Conservation (phyloP, 2,329 filamentous ascomycete genomes). For the Epichloe gansuensis region DNA sequence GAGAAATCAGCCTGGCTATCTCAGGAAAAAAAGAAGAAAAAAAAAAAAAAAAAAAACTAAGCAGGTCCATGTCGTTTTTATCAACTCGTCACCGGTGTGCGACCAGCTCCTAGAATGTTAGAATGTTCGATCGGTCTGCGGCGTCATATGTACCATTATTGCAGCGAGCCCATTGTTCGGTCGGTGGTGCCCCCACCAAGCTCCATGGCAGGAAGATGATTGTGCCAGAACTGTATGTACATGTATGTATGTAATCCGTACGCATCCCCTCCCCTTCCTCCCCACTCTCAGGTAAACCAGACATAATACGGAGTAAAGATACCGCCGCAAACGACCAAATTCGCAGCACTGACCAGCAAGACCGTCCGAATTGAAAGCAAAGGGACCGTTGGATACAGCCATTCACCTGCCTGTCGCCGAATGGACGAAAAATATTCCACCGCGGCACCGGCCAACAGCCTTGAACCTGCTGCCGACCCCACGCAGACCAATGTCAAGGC, state of each 20-base stretch:
- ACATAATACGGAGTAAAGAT: not conserved
- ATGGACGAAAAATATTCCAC: slow-evolving; percentile 9
- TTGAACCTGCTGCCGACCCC: slow-evolving; percentile 7
- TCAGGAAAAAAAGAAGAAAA: too few relatives aligned
- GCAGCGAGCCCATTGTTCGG: too few relatives aligned
- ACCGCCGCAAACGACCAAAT: not conserved
- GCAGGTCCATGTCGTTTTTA: too few relatives aligned
- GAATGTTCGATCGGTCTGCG: not conserved
- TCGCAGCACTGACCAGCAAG: not conserved
- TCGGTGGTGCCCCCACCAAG: not conserved
- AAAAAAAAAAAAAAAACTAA: too few relatives aligned
- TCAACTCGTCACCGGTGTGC: too few relatives aligned
- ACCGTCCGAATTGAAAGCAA: not conserved
- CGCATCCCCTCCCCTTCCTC: too few relatives aligned
- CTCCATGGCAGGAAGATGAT: not conserved
- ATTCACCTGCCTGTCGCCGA: not conserved
- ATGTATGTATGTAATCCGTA: not conserved
- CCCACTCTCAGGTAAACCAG: not conserved
- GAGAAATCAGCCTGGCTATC: too few relatives aligned
- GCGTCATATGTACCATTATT: too few relatives aligned
- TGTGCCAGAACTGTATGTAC: not conserved
- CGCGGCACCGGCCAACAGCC: slow-evolving; percentile 7
- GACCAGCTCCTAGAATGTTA: not conserved
- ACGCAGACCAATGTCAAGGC: slow-evolving; percentile 9
- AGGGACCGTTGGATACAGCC: not conserved